phyloP scores from a whole-genome alignment of 768 basidiomycete species.

The Auriscalpium microsporum region DNA sequence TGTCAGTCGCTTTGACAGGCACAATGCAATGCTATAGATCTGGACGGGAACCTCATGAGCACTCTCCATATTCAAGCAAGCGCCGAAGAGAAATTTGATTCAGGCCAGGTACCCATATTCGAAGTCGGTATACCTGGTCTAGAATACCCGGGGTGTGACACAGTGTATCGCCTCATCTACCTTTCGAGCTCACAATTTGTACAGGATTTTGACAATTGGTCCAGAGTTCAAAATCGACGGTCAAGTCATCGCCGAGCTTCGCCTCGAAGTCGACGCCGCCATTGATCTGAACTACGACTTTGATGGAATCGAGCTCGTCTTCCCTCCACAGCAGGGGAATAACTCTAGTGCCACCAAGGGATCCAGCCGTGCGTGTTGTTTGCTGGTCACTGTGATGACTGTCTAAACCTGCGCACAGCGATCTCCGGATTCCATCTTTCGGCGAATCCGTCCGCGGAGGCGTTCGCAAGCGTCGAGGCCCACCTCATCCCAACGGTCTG shows the following conservation, averaged over 20 bases:
- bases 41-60: not conserved
- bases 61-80: not conserved
- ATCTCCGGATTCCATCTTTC: constrained; percentile 28
- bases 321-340: constrained; percentile 30
- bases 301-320: constrained; percentile 32
- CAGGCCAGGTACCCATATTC: not conserved
- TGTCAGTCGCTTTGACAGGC: not conserved
- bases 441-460: constrained; percentile 25
- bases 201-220: constrained; percentile 38
- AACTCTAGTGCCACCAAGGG: constrained; percentile 25
- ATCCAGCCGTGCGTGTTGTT: constrained; percentile 33
- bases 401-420: constrained; percentile 9
- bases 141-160: constrained; percentile 1
- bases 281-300: constrained; percentile 37
- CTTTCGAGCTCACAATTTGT: not conserved
- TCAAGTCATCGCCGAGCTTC: constrained; percentile 20
- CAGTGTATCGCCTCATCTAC: no score
- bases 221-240: constrained; percentile 38
- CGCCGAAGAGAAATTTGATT: not conserved
- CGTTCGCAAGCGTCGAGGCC: constrained; percentile 33
- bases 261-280: constrained; percentile 30
- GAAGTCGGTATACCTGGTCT: constrained; percentile 42
- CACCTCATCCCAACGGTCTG: constrained; percentile 31
- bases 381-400: no score
- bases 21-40: not conserved